Evolutionary conservation across 495 filamentous ascomycete species (phyloP).

Genomic region (Lepidopterella palustris): DNA sequence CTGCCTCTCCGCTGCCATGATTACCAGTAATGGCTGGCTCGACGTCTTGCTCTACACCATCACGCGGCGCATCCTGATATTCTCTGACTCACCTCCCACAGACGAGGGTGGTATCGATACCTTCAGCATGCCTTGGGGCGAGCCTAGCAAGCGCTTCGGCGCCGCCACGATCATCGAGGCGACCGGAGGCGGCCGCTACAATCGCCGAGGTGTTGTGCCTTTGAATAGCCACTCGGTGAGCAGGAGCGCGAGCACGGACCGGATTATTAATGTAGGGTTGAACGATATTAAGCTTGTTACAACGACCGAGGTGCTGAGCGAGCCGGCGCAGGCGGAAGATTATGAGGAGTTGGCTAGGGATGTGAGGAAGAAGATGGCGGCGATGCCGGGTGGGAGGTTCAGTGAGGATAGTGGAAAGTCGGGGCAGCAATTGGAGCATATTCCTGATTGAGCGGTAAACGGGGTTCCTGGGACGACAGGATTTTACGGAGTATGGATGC

Average conservation of each 20-base stretch:
- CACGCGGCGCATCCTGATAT: slow-evolving; percentile 47
- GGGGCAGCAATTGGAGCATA: slow-evolving; percentile 21
- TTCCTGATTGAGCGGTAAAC: slow-evolving; percentile 19
- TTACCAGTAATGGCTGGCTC: slow-evolving; percentile 66
- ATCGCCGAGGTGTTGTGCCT: not conserved
- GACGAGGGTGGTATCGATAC: slow-evolving; percentile 27
- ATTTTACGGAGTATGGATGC: too few relatives aligned
- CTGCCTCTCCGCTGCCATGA: slow-evolving; percentile 61
- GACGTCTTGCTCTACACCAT: slow-evolving; percentile 68
- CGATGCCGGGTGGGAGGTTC: slow-evolving; percentile 17
- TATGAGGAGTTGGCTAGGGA: slow-evolving; percentile 19
- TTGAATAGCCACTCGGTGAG: not conserved
- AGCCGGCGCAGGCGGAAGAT: slow-evolving; percentile 19
- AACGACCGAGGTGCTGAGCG: slow-evolving; percentile 20
- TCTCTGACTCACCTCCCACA: slow-evolving; percentile 25
- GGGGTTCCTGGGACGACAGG: too few relatives aligned
- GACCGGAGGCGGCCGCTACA: too few relatives aligned
- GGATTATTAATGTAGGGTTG: slow-evolving; percentile 11
- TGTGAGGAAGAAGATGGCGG: slow-evolving; percentile 8
- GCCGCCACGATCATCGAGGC: slow-evolving; percentile 18
- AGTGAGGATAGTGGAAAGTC: slow-evolving; percentile 25
- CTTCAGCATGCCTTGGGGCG: slow-evolving; percentile 20
- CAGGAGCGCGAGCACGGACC: slow-evolving; percentile 12
- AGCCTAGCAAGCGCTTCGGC: slow-evolving; percentile 19
- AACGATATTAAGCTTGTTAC: slow-evolving; percentile 25